Percentiles rank a stretch among this genome's conserved stretches.
These are phyloP conservation scores for Rhynchosporium secalis DNA, from an alignment of 2,329 filamentous ascomycete genomes.

Conservation along the genomic window DNA sequence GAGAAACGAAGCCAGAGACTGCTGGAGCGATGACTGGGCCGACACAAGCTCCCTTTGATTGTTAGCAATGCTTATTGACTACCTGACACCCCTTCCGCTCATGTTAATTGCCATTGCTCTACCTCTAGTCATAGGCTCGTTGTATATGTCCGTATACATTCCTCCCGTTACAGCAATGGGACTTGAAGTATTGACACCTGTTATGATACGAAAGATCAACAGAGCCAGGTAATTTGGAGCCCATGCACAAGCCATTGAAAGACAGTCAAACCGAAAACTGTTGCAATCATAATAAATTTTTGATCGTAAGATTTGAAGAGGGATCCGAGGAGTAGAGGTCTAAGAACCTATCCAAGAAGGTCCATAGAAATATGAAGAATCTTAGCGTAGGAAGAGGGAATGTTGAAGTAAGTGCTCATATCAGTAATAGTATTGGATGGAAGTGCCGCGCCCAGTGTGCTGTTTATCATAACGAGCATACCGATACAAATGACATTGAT, in stretches of 20 bases:
- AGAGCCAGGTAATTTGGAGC: slow-evolving; percentile 62
- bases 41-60: slow-evolving; percentile 56
- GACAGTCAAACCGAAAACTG: slow-evolving; percentile 68
- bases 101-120: slow-evolving; percentile 64
- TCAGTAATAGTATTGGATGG: slow-evolving; percentile 62
- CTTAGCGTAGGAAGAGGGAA: slow-evolving; percentile 46
- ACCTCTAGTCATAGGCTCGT: slow-evolving; percentile 55
- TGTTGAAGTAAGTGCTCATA: slow-evolving; percentile 57
- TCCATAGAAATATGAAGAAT: slow-evolving; percentile 63
- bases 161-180: slow-evolving; percentile 63
- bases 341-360: slow-evolving; percentile 60
- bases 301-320: slow-evolving; percentile 66
- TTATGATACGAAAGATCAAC: slow-evolving; percentile 62
- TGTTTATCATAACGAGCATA: slow-evolving; percentile 64
- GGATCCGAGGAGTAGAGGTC: slow-evolving; percentile 62
- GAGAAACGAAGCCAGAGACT: slow-evolving; percentile 59
- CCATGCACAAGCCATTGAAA: slow-evolving; percentile 63
- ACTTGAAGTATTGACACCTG: slow-evolving; percentile 57
- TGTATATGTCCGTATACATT: slow-evolving; percentile 67
- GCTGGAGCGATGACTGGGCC: slow-evolving; percentile 64
- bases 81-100: slow-evolving; percentile 46
- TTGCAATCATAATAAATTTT: slow-evolving; percentile 58
- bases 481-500: slow-evolving; percentile 53
- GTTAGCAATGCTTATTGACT: slow-evolving; percentile 10
- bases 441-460: slow-evolving; percentile 64